Percentiles rank a stretch among this genome's conserved stretches.
These are phyloP conservation scores for Calamus simplicifolius DNA, from an alignment of 176 grass and related monocot species.

Conservation along the genomic window DNA sequence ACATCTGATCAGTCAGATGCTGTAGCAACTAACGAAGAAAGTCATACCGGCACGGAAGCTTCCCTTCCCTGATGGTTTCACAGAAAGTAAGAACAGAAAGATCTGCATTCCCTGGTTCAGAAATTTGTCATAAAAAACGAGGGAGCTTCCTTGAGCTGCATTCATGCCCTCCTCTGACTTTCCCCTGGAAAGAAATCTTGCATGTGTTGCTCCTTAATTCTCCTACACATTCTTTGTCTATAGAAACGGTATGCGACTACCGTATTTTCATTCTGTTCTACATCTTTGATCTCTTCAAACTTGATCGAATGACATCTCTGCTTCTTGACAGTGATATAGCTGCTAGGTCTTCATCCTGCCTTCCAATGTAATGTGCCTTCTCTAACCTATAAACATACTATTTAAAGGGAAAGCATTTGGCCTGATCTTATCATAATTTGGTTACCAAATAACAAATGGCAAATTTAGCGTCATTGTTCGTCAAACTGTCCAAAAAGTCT, in stretches of 20 bases:
- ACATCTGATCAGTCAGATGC: slow-evolving; percentile 2
- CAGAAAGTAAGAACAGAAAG: slow-evolving; percentile 6
- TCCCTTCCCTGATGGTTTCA: neutral
- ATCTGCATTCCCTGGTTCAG: slow-evolving; percentile 27
- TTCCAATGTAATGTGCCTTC: too few species aligned
- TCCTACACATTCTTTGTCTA: slow-evolving; percentile 21
- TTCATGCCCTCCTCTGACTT: slow-evolving; percentile 21
- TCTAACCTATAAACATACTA: too few species aligned
- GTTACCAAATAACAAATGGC: too few species aligned
- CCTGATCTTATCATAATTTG: too few species aligned
- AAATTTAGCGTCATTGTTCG: too few species aligned
- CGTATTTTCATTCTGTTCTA: too few species aligned
- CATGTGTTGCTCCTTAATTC: slow-evolving; percentile 42
- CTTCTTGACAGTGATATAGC: too few species aligned
- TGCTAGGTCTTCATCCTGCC: too few species aligned
- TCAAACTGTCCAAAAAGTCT: too few species aligned
- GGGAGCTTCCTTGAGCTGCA: slow-evolving; percentile 6
- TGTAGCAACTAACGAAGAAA: neutral
- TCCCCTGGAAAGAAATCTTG: slow-evolving; percentile 25
- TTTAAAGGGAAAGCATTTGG: too few species aligned
- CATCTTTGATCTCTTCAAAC: too few species aligned
- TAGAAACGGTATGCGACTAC: slow-evolving; percentile 10
- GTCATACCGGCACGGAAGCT: neutral
- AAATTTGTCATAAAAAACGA: slow-evolving; percentile 21
- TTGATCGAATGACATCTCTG: too few species aligned